These are phyloP conservation scores for Arctium minus DNA, from an alignment of 129 eudicot species.

Conservation along the genomic window DNA sequence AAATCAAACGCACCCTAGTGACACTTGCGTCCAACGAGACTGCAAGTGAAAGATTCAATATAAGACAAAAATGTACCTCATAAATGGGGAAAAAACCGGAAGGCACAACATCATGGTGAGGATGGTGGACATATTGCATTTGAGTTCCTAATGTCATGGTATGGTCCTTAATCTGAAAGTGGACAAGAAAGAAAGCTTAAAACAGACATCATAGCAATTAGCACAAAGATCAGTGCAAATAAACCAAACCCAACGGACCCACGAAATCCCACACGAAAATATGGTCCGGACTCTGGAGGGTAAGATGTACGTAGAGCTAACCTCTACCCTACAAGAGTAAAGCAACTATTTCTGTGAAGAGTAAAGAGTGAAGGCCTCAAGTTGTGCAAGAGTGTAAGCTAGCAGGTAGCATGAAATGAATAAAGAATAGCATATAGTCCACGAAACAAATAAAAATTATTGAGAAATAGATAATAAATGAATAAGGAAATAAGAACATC, in stretches of 20 bases:
- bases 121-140: constrained; percentile 28
- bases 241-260: background rate
- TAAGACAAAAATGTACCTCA: constrained; percentile 26
- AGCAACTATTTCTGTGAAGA: background rate
- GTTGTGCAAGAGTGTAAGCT: too few species aligned
- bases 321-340: background rate
- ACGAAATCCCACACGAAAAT: background rate
- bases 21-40: too few species aligned
- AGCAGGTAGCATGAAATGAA: too few species aligned
- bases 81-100: constrained; percentile 34
- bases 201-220: background rate
- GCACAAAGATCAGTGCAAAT: background rate
- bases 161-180: constrained; percentile 10
- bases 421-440: too few species aligned
- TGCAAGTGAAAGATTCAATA: too few species aligned
- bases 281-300: background rate
- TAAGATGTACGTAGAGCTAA: background rate
- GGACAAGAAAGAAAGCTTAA: background rate
- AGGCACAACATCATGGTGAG: constrained; percentile 17
- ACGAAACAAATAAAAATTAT: too few species aligned
- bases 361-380: background rate
- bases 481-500: too few species aligned
- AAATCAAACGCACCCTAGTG: too few species aligned
- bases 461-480: too few species aligned
- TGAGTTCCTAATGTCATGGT: constrained; percentile 8